Conservation (phyloP, 192 early-diverging fungal genomes). For the Coemansia sp. region DNA sequence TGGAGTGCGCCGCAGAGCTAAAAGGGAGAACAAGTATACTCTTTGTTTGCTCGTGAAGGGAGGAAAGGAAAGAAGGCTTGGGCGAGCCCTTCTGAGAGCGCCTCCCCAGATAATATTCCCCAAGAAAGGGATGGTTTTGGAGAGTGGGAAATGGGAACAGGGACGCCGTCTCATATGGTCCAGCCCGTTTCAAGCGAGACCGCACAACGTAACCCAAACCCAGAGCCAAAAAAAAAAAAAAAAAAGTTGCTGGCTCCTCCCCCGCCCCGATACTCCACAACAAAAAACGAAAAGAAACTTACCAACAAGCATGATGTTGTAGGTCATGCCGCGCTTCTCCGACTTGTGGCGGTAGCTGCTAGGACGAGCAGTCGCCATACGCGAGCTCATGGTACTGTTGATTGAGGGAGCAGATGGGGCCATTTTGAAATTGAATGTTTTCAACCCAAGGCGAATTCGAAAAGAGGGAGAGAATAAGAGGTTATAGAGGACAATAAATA, state of each 20-base stretch:
- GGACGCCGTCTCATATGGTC: not conserved
- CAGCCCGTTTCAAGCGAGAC: not conserved
- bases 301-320: conserved; percentile 99
- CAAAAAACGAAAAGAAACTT: conserved; percentile 28
- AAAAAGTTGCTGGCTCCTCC: not conserved
- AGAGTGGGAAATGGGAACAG: not conserved
- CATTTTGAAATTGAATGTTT: conserved; percentile 26
- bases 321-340: conserved; percentile 94
- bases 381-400: conserved; percentile 51
- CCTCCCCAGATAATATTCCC: not conserved
- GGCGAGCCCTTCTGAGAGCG: not conserved
- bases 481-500: not conserved
- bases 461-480: not conserved
- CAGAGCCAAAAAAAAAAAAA: not conserved
- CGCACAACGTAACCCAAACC: not conserved
- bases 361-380: conserved; percentile 54
- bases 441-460: not conserved
- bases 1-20: not conserved
- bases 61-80: conserved; percentile 1
- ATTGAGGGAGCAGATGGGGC: conserved; percentile 56
- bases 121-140: conserved; percentile 2
- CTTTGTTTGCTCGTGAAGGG: conserved; percentile 7
- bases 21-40: conserved; percentile 7
- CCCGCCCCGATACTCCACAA: not conserved
- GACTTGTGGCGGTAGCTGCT: conserved; percentile 82